Evolutionary conservation across 331 rosid species (phyloP).

Genomic region (Erythrophleum ivorense): DNA sequence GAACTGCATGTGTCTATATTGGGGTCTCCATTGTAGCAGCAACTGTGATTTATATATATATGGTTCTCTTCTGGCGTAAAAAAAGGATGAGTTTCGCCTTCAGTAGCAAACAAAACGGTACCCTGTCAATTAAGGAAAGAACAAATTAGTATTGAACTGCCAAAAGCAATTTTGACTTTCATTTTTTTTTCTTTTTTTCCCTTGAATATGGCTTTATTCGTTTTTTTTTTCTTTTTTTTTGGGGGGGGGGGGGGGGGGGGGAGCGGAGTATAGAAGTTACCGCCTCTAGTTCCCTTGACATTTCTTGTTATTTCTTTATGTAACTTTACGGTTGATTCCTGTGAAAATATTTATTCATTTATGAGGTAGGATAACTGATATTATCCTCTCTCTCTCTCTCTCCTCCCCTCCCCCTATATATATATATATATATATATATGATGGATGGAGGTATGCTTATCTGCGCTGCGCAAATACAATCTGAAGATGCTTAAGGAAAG

Average conservation of each 20-base stretch:
- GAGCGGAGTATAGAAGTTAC: no score
- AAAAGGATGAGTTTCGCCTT: constrained; percentile 43
- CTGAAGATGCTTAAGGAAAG: neutral
- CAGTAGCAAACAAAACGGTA: constrained; percentile 37
- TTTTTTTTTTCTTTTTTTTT: neutral
- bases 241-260: neutral
- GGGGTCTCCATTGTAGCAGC: constrained; percentile 65
- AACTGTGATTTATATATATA: constrained; percentile 64
- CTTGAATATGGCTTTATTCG: constrained; percentile 10
- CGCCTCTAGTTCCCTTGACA: neutral
- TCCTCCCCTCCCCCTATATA: no score
- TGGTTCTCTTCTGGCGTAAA: constrained; percentile 53
- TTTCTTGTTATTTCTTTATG: neutral
- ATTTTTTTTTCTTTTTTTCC: no score
- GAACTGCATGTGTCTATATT: constrained; percentile 67
- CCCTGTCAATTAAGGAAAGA: constrained; percentile 21
- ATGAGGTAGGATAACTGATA: constrained; percentile 21
- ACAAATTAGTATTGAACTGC: constrained; percentile 19
- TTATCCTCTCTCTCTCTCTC: neutral
- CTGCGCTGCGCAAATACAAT: neutral
- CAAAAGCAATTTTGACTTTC: constrained; percentile 32
- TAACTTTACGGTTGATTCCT: neutral
- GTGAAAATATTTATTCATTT: constrained; percentile 22
- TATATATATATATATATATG: neutral
- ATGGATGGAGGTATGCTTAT: neutral